These are phyloP conservation scores for Chaetomidium leptoderma DNA, from an alignment of 495 filamentous ascomycete species.

Conservation along the genomic window DNA sequence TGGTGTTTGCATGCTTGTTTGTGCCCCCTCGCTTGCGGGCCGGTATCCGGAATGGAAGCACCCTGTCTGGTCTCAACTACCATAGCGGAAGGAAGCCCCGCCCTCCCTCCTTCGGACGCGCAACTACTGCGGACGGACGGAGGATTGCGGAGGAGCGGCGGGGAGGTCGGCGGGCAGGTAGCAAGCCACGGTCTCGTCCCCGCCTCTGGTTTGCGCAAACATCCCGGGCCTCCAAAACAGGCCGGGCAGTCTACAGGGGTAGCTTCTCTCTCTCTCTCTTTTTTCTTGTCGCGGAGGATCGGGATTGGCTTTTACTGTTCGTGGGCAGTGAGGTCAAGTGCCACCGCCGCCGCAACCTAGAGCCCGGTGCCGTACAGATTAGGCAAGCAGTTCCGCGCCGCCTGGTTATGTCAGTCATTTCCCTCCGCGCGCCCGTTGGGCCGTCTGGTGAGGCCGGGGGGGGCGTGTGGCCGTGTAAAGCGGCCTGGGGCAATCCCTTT, in stretches of 20 bases:
- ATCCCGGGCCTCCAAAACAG: background rate
- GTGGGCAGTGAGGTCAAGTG: background rate
- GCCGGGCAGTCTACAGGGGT: background rate
- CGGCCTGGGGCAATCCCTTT: background rate
- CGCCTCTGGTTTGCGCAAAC: background rate
- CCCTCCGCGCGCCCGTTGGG: background rate
- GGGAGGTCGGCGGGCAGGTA: background rate
- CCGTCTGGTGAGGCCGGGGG: background rate
- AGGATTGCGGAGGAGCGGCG: background rate
- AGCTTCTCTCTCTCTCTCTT: too few relatives aligned
- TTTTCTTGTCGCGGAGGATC: background rate
- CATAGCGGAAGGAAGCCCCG: background rate
- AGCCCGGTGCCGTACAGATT: background rate
- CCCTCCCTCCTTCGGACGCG: background rate
- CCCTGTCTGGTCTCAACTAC: background rate
- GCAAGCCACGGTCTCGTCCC: background rate
- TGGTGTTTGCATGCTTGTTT: background rate
- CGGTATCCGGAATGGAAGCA: background rate
- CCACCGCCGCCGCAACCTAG: background rate
- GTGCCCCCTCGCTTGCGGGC: background rate
- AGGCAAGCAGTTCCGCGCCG: constrained; percentile 2
- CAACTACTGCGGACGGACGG: background rate
- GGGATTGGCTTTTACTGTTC: background rate
- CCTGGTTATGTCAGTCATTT: background rate
- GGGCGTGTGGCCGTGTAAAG: constrained; percentile 4